A percentile compares a stretch with the other conserved stretches of the same genome.
Evolutionary conservation across 2,329 filamentous ascomycete species (phyloP).

Genomic region (Cercospora zeae-maydis): DNA sequence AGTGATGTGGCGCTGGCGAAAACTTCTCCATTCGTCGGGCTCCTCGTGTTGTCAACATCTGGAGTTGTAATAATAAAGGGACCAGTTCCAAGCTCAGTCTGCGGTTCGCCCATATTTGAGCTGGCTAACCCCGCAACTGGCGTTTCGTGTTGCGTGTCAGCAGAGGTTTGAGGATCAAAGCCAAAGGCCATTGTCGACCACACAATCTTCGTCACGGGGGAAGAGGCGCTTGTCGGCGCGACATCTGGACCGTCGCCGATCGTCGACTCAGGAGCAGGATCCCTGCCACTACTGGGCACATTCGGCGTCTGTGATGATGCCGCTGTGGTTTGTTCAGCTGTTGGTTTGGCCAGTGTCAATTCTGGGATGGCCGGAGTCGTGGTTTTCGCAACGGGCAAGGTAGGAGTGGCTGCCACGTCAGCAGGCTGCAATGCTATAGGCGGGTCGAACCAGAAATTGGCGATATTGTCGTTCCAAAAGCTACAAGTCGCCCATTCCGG

Average conservation of each 20-base stretch:
- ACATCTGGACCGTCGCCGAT: neutral
- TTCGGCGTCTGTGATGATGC: too few relatives aligned
- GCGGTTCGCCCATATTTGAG: conserved; percentile 10
- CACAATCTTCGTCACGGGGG: conserved; percentile 6
- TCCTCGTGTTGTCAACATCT: neutral
- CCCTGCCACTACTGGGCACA: too few relatives aligned
- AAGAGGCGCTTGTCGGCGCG: neutral
- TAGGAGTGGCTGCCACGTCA: neutral
- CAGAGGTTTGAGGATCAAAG: conserved; percentile 8
- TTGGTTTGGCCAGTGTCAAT: too few relatives aligned
- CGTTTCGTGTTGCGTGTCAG: conserved; percentile 7
- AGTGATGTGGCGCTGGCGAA: neutral
- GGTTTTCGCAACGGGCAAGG: neutral
- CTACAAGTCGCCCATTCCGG: conserved; percentile 21
- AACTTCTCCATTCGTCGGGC: conserved; percentile 2
- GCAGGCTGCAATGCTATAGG: conserved; percentile 20
- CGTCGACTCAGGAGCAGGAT: too few relatives aligned
- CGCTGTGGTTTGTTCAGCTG: too few relatives aligned
- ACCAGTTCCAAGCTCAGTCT: neutral
- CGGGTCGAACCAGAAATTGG: conserved; percentile 25
- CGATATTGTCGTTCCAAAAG: conserved; percentile 12
- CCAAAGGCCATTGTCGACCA: neutral
- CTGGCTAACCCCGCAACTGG: neutral
- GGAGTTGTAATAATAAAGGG: neutral
- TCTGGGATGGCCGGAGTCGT: conserved; percentile 6